Percentiles rank a stretch among this genome's conserved stretches.
phyloP scores from a whole-genome alignment of 2,329 filamentous ascomycete genomes.

The Sporothrix globosa region DNA sequence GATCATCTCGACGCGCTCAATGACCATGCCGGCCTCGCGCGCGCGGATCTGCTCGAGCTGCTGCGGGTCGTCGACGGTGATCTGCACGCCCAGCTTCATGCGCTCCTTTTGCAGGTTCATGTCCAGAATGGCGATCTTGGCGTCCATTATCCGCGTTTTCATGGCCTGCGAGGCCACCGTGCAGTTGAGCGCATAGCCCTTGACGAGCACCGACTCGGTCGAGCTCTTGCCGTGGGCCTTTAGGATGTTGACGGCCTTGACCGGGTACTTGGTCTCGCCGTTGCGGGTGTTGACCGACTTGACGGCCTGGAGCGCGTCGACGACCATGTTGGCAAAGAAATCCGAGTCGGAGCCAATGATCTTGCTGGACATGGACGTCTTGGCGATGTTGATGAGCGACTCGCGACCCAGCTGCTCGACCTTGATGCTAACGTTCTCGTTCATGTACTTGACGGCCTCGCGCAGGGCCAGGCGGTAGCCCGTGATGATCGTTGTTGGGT shows the following conservation, averaged over 20 bases:
- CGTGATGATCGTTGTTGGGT: conserved; percentile 98
- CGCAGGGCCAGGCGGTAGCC: conserved; percentile 93
- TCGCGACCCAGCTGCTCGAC: conserved; percentile 90
- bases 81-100: conserved; percentile 98
- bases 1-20: conserved; percentile 95
- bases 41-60: conserved; percentile 97
- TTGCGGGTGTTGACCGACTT: conserved; percentile 87
- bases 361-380: conserved; percentile 99
- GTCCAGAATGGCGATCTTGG: conserved; percentile 94
- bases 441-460: conserved; percentile 98
- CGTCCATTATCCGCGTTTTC: conserved; percentile 87
- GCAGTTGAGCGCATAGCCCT: conserved; percentile 97
- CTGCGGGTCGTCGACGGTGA: conserved; percentile 95
- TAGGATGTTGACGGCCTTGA: conserved; percentile 98
- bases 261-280: conserved; percentile 88
- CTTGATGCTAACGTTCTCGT: conserved; percentile 95
- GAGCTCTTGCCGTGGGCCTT: conserved; percentile 96
- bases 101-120: conserved; percentile 99
- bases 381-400: conserved; percentile 90
- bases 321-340: conserved; percentile 96
- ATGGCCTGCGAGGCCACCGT: conserved; percentile 98
- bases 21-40: conserved; percentile 87
- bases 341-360: conserved; percentile 95
- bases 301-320: conserved; percentile 93
- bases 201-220: conserved; percentile 84